Percentiles rank a stretch among this genome's conserved stretches.
Conservation (phyloP, 345 rosid species). For the thale cress (Arabidopsis thaliana) region TAIR10.1 NC_003075.7:9830501-9831000, state of each 20-base stretch:
- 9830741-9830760: neutral
- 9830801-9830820: neutral
- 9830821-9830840: neutral
- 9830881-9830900: neutral
- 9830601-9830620: slow-evolving; percentile 10
- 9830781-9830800: neutral
- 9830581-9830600: slow-evolving; percentile 17
- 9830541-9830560: slow-evolving; percentile 17
- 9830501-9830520: neutral
- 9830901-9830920: neutral
- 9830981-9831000: slow-evolving; percentile 13
- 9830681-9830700: slow-evolving; percentile 13
- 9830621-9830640: slow-evolving; percentile 15
- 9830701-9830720: slow-evolving; percentile 30
- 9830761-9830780: neutral
- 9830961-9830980: slow-evolving; percentile 27
- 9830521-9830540: neutral
- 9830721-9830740: neutral
- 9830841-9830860: neutral
- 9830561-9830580: slow-evolving; percentile 4
- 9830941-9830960: slow-evolving; percentile 24
- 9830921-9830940: slow-evolving; percentile 26
- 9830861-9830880: neutral
- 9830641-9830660: neutral
- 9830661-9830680: slow-evolving; percentile 15